Conservation (phyloP, 805 yeast species). For the Nakazawaea siamensis region DNA sequence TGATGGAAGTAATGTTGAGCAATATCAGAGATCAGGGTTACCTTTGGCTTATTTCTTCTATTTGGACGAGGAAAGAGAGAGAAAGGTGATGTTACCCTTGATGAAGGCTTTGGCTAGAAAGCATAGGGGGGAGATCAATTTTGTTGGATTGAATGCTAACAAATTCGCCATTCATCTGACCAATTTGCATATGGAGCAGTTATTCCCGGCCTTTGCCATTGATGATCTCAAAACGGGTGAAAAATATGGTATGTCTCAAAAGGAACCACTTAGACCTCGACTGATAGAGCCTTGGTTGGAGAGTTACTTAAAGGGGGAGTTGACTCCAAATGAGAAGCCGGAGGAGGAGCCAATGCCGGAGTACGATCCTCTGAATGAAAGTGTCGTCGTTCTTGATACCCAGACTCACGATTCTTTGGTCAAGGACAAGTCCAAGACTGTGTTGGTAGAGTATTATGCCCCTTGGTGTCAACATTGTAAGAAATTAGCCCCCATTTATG, state of each 20-base stretch:
- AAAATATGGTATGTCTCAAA: conserved; percentile 75
- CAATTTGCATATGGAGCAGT: conserved; percentile 72
- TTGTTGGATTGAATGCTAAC: conserved; percentile 81
- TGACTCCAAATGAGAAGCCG: conserved; percentile 69
- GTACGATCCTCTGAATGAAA: conserved; percentile 57
- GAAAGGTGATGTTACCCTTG: conserved; percentile 40
- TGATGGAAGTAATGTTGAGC: conserved; percentile 66
- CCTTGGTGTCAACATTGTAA: conserved; percentile 98
- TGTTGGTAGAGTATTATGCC: conserved; percentile 86
- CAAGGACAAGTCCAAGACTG: conserved; percentile 45
- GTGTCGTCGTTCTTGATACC: conserved; percentile 69
- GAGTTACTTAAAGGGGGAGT: conserved; percentile 54
- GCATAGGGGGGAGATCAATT: conserved; percentile 71
- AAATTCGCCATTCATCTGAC: conserved; percentile 81
- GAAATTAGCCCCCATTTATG: conserved; percentile 80
- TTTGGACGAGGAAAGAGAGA: conserved; percentile 65
- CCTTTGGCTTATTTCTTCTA: conserved; percentile 91
- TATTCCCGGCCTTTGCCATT: conserved; percentile 85
- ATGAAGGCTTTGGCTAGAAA: conserved; percentile 62
- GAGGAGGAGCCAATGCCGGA: conserved; percentile 59
- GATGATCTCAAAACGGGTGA: conserved; percentile 61
- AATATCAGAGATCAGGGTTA: conserved; percentile 59
- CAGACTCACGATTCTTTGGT: conserved; percentile 70
- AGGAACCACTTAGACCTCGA: conserved; percentile 42
- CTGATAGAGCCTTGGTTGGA: conserved; percentile 58